phyloP scores from a whole-genome alignment of 371 early-diverging fungal genomes.

The Mucor ambiguus region DNA sequence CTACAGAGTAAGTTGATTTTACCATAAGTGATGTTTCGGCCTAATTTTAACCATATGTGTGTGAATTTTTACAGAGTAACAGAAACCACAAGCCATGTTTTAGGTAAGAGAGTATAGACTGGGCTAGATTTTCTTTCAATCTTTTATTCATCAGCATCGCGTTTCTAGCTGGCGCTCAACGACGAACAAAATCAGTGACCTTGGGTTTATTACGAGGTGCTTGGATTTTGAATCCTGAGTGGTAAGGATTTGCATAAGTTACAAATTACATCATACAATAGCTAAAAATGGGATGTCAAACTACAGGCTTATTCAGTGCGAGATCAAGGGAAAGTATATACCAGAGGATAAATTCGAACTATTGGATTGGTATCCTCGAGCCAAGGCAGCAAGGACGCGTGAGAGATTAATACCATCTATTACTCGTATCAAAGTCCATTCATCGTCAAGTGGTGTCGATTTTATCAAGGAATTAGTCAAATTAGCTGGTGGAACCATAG shows the following conservation, averaged over 20 bases:
- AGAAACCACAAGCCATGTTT: conserved; percentile 22
- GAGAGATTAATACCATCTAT: conserved; percentile 11
- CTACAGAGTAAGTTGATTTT: conserved; percentile 27
- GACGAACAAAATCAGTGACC: conserved; percentile 19
- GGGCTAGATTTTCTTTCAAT: neutral
- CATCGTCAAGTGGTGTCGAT: neutral
- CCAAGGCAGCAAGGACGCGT: neutral
- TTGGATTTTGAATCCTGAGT: conserved; percentile 22
- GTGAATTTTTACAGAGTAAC: conserved; percentile 15
- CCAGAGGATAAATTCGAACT: conserved; percentile 15
- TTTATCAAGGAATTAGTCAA: conserved; percentile 11
- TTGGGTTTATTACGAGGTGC: conserved; percentile 17
- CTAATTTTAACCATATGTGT: neutral
- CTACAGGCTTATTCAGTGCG: conserved; percentile 13
- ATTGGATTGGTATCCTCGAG: conserved; percentile 15
- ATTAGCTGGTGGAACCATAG: conserved; percentile 14
- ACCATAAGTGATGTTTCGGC: neutral
- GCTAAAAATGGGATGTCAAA: neutral
- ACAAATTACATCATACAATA: neutral
- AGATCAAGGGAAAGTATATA: neutral
- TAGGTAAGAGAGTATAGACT: conserved; percentile 7
- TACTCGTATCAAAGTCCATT: conserved; percentile 3
- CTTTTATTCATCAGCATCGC: neutral
- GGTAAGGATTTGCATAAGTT: conserved; percentile 18
- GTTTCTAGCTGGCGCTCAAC: conserved; percentile 17